Evolutionary conservation across 1,139 yeast species (phyloP).

Genomic region (Yamadazyma conglobata): DNA sequence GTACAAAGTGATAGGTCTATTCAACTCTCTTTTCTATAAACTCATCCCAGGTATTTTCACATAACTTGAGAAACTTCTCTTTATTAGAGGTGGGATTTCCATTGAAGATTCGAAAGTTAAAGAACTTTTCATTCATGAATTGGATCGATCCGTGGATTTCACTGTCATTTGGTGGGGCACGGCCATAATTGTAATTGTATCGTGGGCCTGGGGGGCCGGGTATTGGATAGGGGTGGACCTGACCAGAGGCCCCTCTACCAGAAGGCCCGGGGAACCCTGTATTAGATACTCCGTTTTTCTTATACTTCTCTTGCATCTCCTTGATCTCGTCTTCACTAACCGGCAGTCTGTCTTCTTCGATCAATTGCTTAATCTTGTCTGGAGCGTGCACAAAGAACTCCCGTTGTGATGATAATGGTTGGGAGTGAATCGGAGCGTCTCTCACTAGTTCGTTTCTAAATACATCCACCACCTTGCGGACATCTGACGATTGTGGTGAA

Average conservation of each 20-base stretch:
- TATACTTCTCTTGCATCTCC: conserved; percentile 38
- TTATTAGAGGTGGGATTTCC: conserved; percentile 21
- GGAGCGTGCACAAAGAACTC: conserved; percentile 33
- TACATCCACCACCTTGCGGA: conserved; percentile 42
- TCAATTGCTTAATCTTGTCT: conserved; percentile 4
- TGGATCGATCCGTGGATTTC: conserved; percentile 43
- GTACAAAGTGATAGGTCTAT: not conserved
- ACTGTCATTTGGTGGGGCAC: conserved; percentile 1
- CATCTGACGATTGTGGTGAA: too few relatives aligned
- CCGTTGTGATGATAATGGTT: conserved; percentile 53
- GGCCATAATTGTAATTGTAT: not conserved
- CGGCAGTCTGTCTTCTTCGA: conserved; percentile 36
- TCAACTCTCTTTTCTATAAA: conserved; percentile 15
- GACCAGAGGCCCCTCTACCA: too few relatives aligned
- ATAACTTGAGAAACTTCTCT: conserved; percentile 47
- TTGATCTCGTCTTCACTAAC: conserved; percentile 35
- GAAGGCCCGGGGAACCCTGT: too few relatives aligned
- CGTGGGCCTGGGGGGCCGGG: too few relatives aligned
- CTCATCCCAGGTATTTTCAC: conserved; percentile 57
- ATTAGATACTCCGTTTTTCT: conserved; percentile 3
- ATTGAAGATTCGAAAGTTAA: conserved; percentile 38
- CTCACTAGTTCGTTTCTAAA: conserved; percentile 46
- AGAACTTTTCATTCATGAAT: conserved; percentile 42
- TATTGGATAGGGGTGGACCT: too few relatives aligned
- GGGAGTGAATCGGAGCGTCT: conserved; percentile 51